phyloP scores from a whole-genome alignment of 2,329 filamentous ascomycete species.

The Colletotrichum sansevieriae region DNA sequence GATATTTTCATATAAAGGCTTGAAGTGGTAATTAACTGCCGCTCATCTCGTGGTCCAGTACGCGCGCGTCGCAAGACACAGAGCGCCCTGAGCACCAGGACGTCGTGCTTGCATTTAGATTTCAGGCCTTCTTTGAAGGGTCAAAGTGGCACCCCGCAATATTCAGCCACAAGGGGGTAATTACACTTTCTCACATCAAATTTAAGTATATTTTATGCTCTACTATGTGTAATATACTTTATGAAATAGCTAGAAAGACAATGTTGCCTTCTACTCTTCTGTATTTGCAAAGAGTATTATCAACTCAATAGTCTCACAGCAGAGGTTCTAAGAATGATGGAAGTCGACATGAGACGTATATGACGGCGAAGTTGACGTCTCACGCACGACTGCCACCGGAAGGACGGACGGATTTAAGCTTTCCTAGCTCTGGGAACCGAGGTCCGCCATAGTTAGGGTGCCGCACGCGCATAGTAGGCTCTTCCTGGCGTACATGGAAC shows the following conservation, averaged over 20 bases:
- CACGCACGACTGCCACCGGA: constrained; percentile 20
- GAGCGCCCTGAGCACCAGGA: neutral
- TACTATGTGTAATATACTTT: too few relatives aligned
- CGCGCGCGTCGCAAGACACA: neutral
- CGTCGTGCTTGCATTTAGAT: constrained; percentile 8
- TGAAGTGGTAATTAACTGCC: neutral
- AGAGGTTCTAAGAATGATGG: too few relatives aligned
- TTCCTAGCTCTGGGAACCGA: constrained; percentile 11
- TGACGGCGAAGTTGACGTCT: constrained; percentile 3
- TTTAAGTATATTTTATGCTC: too few relatives aligned
- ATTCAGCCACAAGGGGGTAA: too few relatives aligned
- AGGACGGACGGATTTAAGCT: constrained; percentile 8
- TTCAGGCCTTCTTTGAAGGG: constrained; percentile 5
- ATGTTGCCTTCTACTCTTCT: too few relatives aligned
- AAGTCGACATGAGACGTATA: too few relatives aligned
- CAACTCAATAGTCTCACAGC: too few relatives aligned
- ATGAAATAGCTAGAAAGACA: too few relatives aligned
- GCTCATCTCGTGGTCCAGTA: neutral
- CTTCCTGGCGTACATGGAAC: neutral
- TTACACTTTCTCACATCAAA: too few relatives aligned
- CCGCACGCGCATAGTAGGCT: neutral
- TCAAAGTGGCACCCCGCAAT: constrained; percentile 4
- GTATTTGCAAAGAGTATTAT: too few relatives aligned
- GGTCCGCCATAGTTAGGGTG: neutral
- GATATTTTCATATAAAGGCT: too few relatives aligned